Base-by-base conservation (phyloP, 2,329 filamentous ascomycete species). In the Anthostomella pinea region DNA sequence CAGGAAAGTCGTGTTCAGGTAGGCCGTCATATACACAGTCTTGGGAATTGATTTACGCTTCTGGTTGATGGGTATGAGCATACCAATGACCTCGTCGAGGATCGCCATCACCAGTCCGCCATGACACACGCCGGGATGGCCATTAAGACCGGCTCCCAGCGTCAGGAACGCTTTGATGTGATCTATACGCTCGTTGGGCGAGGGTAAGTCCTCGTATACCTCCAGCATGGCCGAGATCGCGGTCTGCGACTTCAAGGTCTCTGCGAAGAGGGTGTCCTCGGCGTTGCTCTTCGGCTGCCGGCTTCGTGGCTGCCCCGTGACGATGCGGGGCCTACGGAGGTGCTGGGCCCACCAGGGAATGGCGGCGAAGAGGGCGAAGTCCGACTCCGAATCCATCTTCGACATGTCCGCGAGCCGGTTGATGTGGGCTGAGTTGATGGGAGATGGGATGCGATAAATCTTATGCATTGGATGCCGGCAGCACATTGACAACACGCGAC, bases 81-180 rank as follows among this genome's bases (percentile, higher is more conserved):
- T 60, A 1, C 77, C 75, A 53, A 75, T 70, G 5, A 64, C 58
- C 52, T 83, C 79, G 50, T 83, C 79, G 15, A 83, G 54, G n/a
- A 83, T 53, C 0, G 72, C 68, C 7, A 69, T 68, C 6, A 76
- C 67, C 19, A 82, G 68, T 2, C 79, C 79, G 14, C 79, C 78
- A 52, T 83, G 79, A 8, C 67, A 60, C 6, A 76, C 63, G 3
- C 64, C 56, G 2, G 71, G 59, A 46, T 72, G 72, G 2, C 79
- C 79, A 44, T 77, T 75, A 37, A 82, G 46, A 13, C 68, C 70
- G 8, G 62, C 49, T 2, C 73, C 77, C 1, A 82, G 59, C 9
- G 55, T 59, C 5, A 66, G 28, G 21, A 69, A 51, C 1, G 48
- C 51, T 18, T 58, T 57, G 29, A 65, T 11, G 22, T 61, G 52